phyloP scores from a whole-genome alignment of 257 asterid genomes.

The Lycium ferocissimum region DNA sequence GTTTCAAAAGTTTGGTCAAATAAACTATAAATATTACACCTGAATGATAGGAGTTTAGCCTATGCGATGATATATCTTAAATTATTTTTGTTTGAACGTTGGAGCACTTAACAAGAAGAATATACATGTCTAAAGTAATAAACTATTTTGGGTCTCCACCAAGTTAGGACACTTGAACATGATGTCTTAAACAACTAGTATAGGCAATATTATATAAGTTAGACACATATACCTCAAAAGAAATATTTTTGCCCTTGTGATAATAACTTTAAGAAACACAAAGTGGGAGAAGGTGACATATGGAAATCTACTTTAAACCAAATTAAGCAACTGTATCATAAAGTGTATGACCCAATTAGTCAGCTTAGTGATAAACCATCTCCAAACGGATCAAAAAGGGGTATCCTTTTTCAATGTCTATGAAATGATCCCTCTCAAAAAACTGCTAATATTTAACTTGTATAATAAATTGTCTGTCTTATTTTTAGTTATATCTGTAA shows the following conservation, averaged over 20 bases:
- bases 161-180: not conserved
- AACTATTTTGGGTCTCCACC: not conserved
- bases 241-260: not conserved
- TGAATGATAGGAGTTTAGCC: too few relatives aligned
- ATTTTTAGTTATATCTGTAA: too few relatives aligned
- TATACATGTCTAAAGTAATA: not conserved
- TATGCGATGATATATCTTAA: not conserved
- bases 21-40: too few relatives aligned
- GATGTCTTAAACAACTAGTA: not conserved
- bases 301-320: not conserved
- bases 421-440: not conserved
- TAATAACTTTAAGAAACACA: not conserved
- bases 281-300: not conserved
- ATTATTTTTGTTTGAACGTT: not conserved
- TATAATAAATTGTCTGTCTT: too few relatives aligned
- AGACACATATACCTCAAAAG: not conserved
- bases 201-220: not conserved
- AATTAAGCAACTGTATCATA: not conserved
- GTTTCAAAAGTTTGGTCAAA: too few relatives aligned
- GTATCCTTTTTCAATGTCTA: not conserved
- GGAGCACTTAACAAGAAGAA: not conserved
- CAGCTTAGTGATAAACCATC: not conserved
- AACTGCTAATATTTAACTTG: not conserved
- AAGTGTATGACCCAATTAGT: not conserved
- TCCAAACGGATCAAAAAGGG: not conserved